Percentiles rank a stretch among this genome's conserved stretches.
Conservation (phyloP, 352 stramenopile genomes). For the Pythium guiyangense region DNA sequence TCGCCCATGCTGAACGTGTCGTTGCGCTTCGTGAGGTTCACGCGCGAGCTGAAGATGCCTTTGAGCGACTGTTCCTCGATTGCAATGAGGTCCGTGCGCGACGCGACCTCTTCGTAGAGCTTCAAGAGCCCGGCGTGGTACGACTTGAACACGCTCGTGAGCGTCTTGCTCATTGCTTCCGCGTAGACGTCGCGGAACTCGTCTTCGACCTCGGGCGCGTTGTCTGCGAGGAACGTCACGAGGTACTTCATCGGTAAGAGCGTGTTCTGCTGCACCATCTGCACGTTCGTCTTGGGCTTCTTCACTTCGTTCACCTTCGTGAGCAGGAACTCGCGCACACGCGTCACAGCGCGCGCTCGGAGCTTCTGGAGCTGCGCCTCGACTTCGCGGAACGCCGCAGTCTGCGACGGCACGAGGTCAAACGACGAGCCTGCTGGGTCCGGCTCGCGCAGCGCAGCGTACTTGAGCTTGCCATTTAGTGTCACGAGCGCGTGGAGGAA, state of each 20-base stretch:
- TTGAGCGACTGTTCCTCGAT: constrained; percentile 94
- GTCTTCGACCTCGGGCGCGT: constrained; percentile 90
- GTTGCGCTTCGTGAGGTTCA: constrained; percentile 94
- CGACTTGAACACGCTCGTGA: constrained; percentile 94
- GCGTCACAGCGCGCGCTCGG: constrained; percentile 60
- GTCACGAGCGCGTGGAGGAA: constrained; percentile 93
- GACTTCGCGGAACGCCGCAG: constrained; percentile 91
- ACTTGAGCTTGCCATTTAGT: constrained; percentile 92
- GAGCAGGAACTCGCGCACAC: constrained; percentile 93
- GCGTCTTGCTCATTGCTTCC: constrained; percentile 96
- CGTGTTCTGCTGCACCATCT: constrained; percentile 97
- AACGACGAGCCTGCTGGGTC: constrained; percentile 69
- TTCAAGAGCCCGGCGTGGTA: constrained; percentile 95
- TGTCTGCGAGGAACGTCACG: constrained; percentile 92
- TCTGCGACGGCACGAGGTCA: constrained; percentile 87
- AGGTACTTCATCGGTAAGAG: constrained; percentile 96
- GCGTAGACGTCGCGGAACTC: constrained; percentile 96
- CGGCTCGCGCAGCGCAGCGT: constrained; percentile 63
- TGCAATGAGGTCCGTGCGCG: constrained; percentile 91
- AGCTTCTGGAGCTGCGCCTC: constrained; percentile 90
- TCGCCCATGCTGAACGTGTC: constrained; percentile 93
- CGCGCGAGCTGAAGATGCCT: constrained; percentile 75
- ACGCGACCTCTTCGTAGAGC: constrained; percentile 92
- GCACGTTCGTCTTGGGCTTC: constrained; percentile 97
- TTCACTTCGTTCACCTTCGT: constrained; percentile 92